Base-by-base conservation (phyloP, 345 rosid genomes). In the Hibiscus trionum region DNA sequence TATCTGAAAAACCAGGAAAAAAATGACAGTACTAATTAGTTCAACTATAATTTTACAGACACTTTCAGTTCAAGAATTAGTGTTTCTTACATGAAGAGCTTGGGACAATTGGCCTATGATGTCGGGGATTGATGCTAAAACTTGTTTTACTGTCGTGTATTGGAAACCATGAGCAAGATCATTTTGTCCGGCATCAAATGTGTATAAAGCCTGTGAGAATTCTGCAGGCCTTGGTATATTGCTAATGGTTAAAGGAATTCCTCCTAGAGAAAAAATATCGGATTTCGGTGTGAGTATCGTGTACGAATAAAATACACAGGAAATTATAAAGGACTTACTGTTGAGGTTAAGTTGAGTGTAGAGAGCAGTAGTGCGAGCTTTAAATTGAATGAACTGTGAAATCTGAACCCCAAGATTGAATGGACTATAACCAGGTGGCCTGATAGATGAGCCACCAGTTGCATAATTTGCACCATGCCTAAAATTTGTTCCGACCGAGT, bases 381-480 rank as follows among this genome's bases (percentile, higher is more conserved):
- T 88, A 77, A 87, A 88, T 49, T 82, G 89, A 69, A 79, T 52
- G 72, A 85, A 86, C 39, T 88, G 90, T 21, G 83, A 73, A 62
- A 88, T 84, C 77, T 91, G 97, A 73, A 84, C 79, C 35, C 83
- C 78, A 11, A 91, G 89, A 87, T 87, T 81, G 35, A 90, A 84
- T 0, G 80, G 90, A 62, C 90, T 86, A 72, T 76, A 87, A 61
- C 84, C 82, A n/a, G 86, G 82, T 1, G 84, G 88, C 24, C 87
- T 86, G 77, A 88, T 78, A 46, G 92, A 84, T 49, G 97, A 84
- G 61, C 97, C 97, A 2, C 86, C 92, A 0, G 91, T 82, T 9
- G 97, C 94, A 73, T 89, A 89, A 73, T 91, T 91, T 44, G 92
- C 97, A 60, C 97, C 97, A 10, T 80, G 77, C 47, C 88, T 61